Evolutionary conservation across 2,329 filamentous ascomycete species (phyloP).

Genomic region (Nemania sp.): DNA sequence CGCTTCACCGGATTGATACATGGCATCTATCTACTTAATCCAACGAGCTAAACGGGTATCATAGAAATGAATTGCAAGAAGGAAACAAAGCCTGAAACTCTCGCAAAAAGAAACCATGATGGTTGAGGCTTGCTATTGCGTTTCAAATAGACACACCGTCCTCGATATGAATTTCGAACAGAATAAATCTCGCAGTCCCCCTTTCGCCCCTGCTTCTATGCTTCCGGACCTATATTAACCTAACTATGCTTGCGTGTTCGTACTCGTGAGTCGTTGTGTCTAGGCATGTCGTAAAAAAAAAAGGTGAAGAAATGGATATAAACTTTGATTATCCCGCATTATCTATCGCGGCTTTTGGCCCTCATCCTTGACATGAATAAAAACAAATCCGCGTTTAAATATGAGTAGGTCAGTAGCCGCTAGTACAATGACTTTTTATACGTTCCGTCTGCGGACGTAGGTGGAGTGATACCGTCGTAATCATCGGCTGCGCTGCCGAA

Average conservation of each 20-base stretch:
- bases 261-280: constrained; percentile 17
- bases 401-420: neutral
- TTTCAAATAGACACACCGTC: neutral
- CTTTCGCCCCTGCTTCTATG: constrained; percentile 3
- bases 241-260: constrained; percentile 3
- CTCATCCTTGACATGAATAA: neutral
- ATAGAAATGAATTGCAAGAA: neutral
- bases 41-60: constrained; percentile 5
- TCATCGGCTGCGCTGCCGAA: constrained; percentile 47
- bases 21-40: constrained; percentile 3
- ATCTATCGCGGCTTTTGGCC: neutral
- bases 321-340: neutral
- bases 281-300: constrained; percentile 10
- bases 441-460: constrained; percentile 31
- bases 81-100: neutral
- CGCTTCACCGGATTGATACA: neutral
- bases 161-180: neutral
- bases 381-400: neutral
- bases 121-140: neutral
- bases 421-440: constrained; percentile 13
- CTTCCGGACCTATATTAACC: neutral
- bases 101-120: neutral
- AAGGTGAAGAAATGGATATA: too few species aligned
- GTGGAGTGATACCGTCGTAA: constrained; percentile 38
- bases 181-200: neutral